Evolutionary conservation across 2,329 filamentous ascomycete genomes (phyloP), one percentile per base, ranked within the genome.

Genomic region (Alternaria angustiovoidea): DNA sequence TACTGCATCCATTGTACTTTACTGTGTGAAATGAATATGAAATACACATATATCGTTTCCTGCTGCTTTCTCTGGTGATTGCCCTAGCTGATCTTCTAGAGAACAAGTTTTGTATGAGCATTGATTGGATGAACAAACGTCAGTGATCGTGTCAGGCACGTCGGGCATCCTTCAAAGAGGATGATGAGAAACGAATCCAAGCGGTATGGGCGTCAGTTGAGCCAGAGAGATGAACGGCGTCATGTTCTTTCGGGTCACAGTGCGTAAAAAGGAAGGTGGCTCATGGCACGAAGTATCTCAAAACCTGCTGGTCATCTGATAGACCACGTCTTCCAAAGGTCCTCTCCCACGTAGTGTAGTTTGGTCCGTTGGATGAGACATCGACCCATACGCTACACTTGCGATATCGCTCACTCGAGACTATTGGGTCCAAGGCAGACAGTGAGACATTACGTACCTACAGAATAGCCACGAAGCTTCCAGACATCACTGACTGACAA

Each of bases 1-100:
- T 42, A 49, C 20, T 55, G 51, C 20, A 56, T 57, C 44, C 54
- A 47, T 56, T 56, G 26, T 24, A 38, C 9, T 51, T 51, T 59
- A 55, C 18, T 55, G 49, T 59, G 43, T 41, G n/a, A 26, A 49
- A 49, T 53, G 38, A 16, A 51, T n/a, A 51, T 51, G 36, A 39
- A 9, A 39, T 26, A 26, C 28, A 6, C 38, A 22, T 22, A 48
- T 8, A 48, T 12, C 2, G 8, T 34, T 24, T 22, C 0, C 20
- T 9, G 7, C 18, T n/a, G 30, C 8, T 32, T 8, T n/a, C 2
- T 20, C 5, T n/a, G n/a, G 8, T 39, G 38, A 20, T 39, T n/a
- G n/a, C 1, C 5, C n/a, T 18, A 18, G 38, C 38, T 20, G 2
- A 5, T 39, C 36, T n/a, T 38, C 7, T 9, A 38, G 36, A 16